Percentiles rank a stretch among this genome's conserved stretches.
These are phyloP conservation scores for Suhomyces emberorum DNA, from an alignment of 805 yeast species.

Conservation along the genomic window DNA sequence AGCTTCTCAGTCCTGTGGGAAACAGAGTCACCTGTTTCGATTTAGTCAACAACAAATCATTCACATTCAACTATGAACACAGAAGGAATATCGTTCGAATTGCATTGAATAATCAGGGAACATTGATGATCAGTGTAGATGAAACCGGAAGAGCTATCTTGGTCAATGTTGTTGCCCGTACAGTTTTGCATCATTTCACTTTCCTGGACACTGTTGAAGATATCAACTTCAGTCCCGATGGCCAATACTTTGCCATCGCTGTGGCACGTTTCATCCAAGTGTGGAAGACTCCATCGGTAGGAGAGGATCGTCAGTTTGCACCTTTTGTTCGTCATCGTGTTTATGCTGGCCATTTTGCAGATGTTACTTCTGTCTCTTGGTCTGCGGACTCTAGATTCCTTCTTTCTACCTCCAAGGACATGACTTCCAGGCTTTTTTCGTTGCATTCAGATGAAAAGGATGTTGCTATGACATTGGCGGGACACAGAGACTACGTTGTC, in stretches of 20 bases:
- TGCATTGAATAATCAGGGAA: conserved; percentile 80
- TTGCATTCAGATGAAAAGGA: conserved; percentile 59
- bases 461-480: conserved; percentile 84
- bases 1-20: conserved; percentile 87
- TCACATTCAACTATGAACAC: conserved; percentile 90
- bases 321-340: conserved; percentile 90
- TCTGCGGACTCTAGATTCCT: conserved; percentile 87
- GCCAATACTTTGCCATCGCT: conserved; percentile 82
- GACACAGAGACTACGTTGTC: conserved; percentile 86
- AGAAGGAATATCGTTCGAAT: conserved; percentile 75
- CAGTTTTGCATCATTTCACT: conserved; percentile 90
- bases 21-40: conserved; percentile 89
- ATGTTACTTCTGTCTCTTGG: conserved; percentile 79
- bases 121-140: conserved; percentile 79
- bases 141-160: conserved; percentile 90
- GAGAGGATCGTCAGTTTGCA: conserved; percentile 89
- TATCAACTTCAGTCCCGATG: conserved; percentile 84
- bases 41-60: conserved; percentile 76
- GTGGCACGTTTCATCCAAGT: conserved; percentile 79
- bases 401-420: conserved; percentile 81
- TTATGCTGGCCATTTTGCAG: conserved; percentile 90
- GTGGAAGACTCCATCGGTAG: conserved; percentile 83
- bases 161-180: conserved; percentile 77
- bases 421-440: conserved; percentile 84
- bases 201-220: conserved; percentile 77